A percentile compares a stretch with the other conserved stretches of the same genome.
These are phyloP conservation scores for Incumbomyces delicatus DNA, from an alignment of 2,329 filamentous ascomycete genomes.

Conservation along the genomic window DNA sequence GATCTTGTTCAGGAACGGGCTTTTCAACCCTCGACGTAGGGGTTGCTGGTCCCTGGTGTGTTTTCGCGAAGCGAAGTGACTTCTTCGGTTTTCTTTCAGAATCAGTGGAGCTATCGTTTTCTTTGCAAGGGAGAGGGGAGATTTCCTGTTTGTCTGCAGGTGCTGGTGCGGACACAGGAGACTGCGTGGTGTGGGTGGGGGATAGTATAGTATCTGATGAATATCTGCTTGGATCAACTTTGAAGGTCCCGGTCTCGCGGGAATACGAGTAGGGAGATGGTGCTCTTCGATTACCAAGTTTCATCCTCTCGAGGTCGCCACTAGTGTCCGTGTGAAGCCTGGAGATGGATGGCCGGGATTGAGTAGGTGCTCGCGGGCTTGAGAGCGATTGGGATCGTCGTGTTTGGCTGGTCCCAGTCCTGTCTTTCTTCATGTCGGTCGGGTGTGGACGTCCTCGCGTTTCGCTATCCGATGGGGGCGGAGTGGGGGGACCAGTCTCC, in stretches of 20 bases:
- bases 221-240: not conserved
- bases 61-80: conserved; percentile 65
- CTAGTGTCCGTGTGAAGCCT: conserved; percentile 19
- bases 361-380: conserved; percentile 5
- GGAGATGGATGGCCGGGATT: conserved; percentile 17
- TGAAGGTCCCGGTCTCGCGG: conserved; percentile 3
- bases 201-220: not conserved
- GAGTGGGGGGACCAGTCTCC: conserved; percentile 3
- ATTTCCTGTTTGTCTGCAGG: not conserved
- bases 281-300: conserved; percentile 11
- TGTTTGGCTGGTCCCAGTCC: not conserved
- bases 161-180: not conserved
- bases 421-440: not conserved
- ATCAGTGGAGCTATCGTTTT: conserved; percentile 5
- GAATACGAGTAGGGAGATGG: conserved; percentile 19
- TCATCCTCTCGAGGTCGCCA: conserved; percentile 10
- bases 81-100: conserved; percentile 67
- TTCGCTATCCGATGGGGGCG: conserved; percentile 10
- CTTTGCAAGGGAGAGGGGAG: not conserved
- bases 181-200: not conserved
- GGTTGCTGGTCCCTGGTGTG: not conserved
- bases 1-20: no score
- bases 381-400: conserved; percentile 16
- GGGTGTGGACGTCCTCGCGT: conserved; percentile 8
- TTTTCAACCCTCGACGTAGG: no score